Evolutionary conservation across 805 yeast genomes (phyloP).

Genomic region (Pichia pseudocactophila): DNA sequence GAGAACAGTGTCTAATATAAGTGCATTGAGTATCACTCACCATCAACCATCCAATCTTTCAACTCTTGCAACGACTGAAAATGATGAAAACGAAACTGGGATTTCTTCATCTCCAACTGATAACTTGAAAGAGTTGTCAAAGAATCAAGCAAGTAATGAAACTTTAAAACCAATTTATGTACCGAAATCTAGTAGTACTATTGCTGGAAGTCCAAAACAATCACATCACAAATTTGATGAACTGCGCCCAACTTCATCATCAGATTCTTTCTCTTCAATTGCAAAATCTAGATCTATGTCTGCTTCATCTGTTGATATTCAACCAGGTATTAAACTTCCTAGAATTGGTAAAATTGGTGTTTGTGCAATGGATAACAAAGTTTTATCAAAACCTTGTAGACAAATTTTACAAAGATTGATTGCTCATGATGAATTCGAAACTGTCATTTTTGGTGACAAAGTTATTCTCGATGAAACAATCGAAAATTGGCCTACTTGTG

Average conservation of each 20-base stretch:
- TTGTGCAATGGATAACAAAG: constrained; percentile 98
- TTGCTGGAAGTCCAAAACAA: neutral
- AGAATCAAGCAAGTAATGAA: no score
- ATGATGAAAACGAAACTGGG: neutral
- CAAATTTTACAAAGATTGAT: constrained; percentile 80
- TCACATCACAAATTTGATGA: neutral
- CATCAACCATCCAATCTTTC: constrained; percentile 3
- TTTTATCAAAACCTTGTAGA: constrained; percentile 89
- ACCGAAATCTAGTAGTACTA: neutral
- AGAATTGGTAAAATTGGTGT: constrained; percentile 92
- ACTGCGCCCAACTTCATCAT: constrained; percentile 10
- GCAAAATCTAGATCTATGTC: constrained; percentile 24
- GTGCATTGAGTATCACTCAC: constrained; percentile 23
- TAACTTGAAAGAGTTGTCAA: no score
- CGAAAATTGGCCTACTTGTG: constrained; percentile 99
- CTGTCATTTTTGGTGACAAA: constrained; percentile 94
- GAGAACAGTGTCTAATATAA: constrained; percentile 25
- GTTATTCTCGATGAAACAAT: constrained; percentile 87
- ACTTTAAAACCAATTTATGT: neutral
- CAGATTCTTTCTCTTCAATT: constrained; percentile 8
- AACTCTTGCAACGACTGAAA: neutral
- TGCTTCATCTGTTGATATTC: constrained; percentile 18
- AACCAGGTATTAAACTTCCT: constrained; percentile 45
- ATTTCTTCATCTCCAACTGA: no score
- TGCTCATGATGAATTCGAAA: constrained; percentile 91